These are phyloP conservation scores for Penicillium mononematosum DNA, from an alignment of 495 filamentous ascomycete genomes.

Conservation along the genomic window DNA sequence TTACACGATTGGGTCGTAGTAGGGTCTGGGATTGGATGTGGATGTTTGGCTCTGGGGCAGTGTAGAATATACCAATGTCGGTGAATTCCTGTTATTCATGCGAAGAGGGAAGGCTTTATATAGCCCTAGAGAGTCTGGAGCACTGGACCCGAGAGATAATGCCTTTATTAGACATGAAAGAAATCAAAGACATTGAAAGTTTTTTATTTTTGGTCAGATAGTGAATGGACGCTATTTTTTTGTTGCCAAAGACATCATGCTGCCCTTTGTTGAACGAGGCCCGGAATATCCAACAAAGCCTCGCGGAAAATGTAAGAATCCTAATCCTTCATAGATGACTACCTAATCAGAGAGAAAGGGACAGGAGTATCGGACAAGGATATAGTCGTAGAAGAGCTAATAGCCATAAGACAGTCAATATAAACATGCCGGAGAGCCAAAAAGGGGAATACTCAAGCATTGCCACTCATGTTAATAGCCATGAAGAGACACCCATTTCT, in stretches of 20 bases:
- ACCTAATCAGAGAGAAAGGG: neutral
- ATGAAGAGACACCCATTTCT: no score
- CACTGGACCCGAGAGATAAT: neutral
- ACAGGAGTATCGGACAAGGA: neutral
- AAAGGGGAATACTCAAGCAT: no score
- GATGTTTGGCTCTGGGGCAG: neutral
- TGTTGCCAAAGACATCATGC: neutral
- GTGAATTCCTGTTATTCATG: neutral
- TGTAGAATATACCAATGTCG: neutral
- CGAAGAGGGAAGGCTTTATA: neutral
- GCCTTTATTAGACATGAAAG: neutral
- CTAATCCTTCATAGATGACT: neutral
- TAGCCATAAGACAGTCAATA: no score
- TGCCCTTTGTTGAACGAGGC: neutral
- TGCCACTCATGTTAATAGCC: neutral
- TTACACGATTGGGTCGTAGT: neutral
- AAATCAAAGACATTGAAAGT: neutral
- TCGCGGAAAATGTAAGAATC: neutral
- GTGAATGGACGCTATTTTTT: neutral
- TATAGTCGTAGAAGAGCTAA: no score
- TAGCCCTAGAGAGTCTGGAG: neutral
- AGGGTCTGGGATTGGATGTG: neutral
- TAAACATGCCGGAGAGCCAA: no score
- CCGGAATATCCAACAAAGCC: neutral
- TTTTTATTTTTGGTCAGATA: neutral